These are phyloP conservation scores for Erythrobasidium hasegawianum DNA, from an alignment of 1,284 basidiomycete species.

Conservation along the genomic window DNA sequence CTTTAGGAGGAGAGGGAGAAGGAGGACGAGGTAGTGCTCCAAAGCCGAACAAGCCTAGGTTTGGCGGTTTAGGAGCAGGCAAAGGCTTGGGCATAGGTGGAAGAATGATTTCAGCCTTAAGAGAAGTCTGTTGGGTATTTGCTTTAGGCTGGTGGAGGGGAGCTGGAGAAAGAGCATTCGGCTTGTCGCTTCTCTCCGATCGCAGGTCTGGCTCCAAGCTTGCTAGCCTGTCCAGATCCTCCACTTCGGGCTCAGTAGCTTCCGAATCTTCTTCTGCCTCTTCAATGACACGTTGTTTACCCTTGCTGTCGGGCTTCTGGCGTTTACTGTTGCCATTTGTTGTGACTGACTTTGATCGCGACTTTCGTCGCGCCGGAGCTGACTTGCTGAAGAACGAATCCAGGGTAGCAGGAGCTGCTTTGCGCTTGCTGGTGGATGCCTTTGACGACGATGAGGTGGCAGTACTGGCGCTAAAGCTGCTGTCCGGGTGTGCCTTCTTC, in stretches of 20 bases:
- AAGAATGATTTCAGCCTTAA: too few species aligned
- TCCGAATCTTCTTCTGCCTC: constrained; percentile 4
- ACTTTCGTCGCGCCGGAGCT: background rate
- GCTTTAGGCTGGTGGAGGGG: background rate
- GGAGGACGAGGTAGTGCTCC: constrained; percentile 15
- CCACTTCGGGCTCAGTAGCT: constrained; percentile 4
- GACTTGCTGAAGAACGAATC: constrained; percentile 1
- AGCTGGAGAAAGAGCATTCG: too few species aligned
- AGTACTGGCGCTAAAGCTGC: background rate
- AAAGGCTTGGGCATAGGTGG: constrained; percentile 21
- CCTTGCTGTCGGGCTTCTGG: background rate
- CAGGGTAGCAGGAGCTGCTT: background rate
- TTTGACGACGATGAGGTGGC: background rate
- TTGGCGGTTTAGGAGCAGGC: background rate
- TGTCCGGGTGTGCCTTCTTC: background rate
- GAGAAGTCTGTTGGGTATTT: background rate
- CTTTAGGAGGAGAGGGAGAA: background rate
- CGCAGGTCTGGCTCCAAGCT: constrained; percentile 7
- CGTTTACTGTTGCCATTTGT: constrained; percentile 1
- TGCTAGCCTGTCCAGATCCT: background rate
- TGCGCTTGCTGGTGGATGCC: background rate
- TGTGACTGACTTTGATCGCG: background rate
- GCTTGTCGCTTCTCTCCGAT: constrained; percentile 1
- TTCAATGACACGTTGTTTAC: background rate
- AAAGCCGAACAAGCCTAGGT: constrained; percentile 22